Base-by-base conservation (phyloP, 2,329 filamentous ascomycete genomes). In the Biscogniauxia sp. region DNA sequence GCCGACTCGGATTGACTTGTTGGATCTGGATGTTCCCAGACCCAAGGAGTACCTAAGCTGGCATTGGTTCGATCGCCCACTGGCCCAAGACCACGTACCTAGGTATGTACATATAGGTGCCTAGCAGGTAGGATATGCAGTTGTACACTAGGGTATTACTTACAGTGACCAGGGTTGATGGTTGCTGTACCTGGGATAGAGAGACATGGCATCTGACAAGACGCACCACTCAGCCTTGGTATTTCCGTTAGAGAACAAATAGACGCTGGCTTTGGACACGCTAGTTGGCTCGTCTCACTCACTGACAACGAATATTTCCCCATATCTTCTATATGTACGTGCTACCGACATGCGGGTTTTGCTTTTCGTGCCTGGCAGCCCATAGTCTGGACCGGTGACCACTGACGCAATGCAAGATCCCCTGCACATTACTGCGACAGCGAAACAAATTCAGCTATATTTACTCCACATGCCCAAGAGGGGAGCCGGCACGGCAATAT, bases 341-440 rank as follows among this genome's bases (percentile, higher is more conserved):
- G 20, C 41, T 49, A 20, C 53, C 32, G 53, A 55, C 37, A 41
- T 55, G 53, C 53, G 41, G 37, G 20, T 41, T 55, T 41, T 37
- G 28, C 28, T 41, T 55, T 49, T 41, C 32, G 53, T 55, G n/a
- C 53, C 53, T 55, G 53, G 53, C n/a, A 37, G 28, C 9, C 32
- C 13, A 37, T 15, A 19, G 19, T 55, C 23, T 19, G n/a, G 37
- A 54, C 58, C 19, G 60, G 32, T 61, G 61, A 64, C 57, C 57
- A 53, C 57, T 66, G 63, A 65, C 64, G 63, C 61, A 60, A 67
- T 67, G 61, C 60, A 59, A 61, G 59, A 65, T 64, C 60, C 63
- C 65, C 61, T 65, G 58, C 57, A 60, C 55, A 54, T 53, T 49
- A 8, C 28, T 55, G 53, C 52, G 52, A 54, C 53, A 57, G 53